Evolutionary conservation across 2,329 filamentous ascomycete species (phyloP).

Genomic region (Ceratocystiopsis sp.): DNA sequence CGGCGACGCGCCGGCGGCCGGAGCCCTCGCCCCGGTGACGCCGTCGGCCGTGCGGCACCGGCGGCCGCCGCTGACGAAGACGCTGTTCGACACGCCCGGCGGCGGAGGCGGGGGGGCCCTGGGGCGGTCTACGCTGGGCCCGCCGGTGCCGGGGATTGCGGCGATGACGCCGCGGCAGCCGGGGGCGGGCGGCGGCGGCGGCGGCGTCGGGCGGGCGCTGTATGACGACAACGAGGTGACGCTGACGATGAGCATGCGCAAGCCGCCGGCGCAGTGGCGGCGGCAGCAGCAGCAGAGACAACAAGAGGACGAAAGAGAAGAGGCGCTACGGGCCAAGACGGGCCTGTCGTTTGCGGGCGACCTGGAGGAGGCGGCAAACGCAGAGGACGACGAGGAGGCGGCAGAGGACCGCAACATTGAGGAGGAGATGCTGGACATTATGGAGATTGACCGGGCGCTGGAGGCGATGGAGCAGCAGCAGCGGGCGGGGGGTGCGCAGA

Average conservation of each 20-base stretch:
- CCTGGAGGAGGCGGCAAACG: constrained; percentile 35
- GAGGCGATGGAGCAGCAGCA: constrained; percentile 35
- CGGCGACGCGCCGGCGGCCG: no score
- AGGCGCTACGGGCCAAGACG: no score
- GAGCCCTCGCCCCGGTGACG: constrained; percentile 3
- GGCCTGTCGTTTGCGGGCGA: constrained; percentile 33
- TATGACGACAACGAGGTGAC: constrained; percentile 13
- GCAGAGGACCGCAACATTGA: constrained; percentile 34
- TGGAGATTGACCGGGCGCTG: constrained; percentile 46
- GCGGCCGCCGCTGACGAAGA: background rate
- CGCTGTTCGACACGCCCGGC: constrained; percentile 7
- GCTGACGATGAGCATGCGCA: constrained; percentile 12
- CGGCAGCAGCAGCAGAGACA: constrained; percentile 7
- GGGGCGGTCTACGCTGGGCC: no score
- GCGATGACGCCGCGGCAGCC: background rate
- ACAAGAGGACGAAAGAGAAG: no score
- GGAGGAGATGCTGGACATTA: constrained; percentile 45
- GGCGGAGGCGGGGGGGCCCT: no score
- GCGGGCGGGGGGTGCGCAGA: constrained; percentile 19
- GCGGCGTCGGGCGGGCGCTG: constrained; percentile 11
- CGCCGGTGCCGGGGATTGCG: background rate
- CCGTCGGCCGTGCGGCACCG: constrained; percentile 3
- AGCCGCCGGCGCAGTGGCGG: constrained; percentile 10
- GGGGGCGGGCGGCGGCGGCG: no score
- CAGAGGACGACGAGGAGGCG: constrained; percentile 29